Percentiles rank a stretch among this genome's conserved stretches.
Conservation (phyloP, 805 yeast species). For the Helenozyma rhizophorensis region DNA sequence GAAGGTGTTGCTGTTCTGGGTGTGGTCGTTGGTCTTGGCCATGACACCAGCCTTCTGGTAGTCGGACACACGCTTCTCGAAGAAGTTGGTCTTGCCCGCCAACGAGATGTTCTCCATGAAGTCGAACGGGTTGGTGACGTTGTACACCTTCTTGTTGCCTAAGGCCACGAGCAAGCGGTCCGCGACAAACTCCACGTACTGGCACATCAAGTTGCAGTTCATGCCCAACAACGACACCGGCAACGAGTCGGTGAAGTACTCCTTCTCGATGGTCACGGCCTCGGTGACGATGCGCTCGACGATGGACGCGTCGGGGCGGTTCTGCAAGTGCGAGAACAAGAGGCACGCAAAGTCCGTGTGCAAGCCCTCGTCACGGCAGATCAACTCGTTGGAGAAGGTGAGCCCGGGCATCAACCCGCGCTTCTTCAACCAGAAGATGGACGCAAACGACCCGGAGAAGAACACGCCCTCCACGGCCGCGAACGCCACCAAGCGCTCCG, state of each 20-base stretch:
- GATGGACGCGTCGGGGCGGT: conserved; percentile 77
- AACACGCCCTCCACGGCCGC: conserved; percentile 99
- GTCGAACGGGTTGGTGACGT: conserved; percentile 91
- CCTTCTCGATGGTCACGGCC: conserved; percentile 93
- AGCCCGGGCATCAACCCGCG: conserved; percentile 99
- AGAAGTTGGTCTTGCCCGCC: conserved; percentile 98
- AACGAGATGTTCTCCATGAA: conserved; percentile 98
- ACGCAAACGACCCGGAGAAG: conserved; percentile 97
- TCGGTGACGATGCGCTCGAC: conserved; percentile 87
- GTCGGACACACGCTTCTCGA: conserved; percentile 97
- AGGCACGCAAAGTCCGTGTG: conserved; percentile 98
- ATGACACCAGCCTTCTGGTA: conserved; percentile 99
- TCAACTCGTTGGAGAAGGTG: conserved; percentile 95
- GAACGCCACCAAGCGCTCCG: conserved; percentile 94
- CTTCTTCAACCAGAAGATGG: conserved; percentile 98
- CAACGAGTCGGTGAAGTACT: conserved; percentile 61
- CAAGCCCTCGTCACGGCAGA: conserved; percentile 97
- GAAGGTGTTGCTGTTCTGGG: conserved; percentile 53
- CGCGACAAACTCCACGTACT: conserved; percentile 96
- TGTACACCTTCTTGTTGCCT: conserved; percentile 86
- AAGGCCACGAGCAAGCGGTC: conserved; percentile 89
- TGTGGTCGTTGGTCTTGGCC: conserved; percentile 60
- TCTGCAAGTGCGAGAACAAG: conserved; percentile 85
- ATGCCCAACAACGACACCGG: conserved; percentile 92
- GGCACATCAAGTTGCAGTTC: conserved; percentile 93